Evolutionary conservation across 1,284 basidiomycete species (phyloP), one percentile per base, ranked within the genome.

Genomic region (Puccinia polysora): DNA sequence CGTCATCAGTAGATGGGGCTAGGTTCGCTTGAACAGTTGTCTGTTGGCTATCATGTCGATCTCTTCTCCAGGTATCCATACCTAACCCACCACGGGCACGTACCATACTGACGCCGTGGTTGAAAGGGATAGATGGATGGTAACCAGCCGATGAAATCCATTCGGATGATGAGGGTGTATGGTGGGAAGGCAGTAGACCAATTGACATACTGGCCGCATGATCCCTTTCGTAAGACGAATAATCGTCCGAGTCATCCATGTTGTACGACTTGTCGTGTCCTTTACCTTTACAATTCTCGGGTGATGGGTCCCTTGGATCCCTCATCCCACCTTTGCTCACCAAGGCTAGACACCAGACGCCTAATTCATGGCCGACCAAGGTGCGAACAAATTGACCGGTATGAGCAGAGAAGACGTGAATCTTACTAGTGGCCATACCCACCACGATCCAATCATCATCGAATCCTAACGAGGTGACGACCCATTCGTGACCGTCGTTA

Each of bases 311-410:
- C 70, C 73, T 32, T 25, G 56, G 38, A 68, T 72, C 52, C 56
- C 71, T 65, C 2, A 70, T 74, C 0, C 77, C 78, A 4, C 77
- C 77, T 28, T 79, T 77, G 12, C 78, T 78, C 20, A 85, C 86
- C 43, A 97, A 83, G 62, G 88, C 86, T 10, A 97, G 85, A 15
- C 90, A 89, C 95, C 95, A 97, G 0, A 97, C 93, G 10, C 95
- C 95, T 8, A 85, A 83, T 20, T 89, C 87, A 80, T 97, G 94
- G 0, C 93, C 95, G 0, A 86, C 83, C 2, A 98, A 84, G 0
- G 89, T 91, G 55, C 88, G 84, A 34, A 85, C 84, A 62, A 90
- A 86, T 4, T 88, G 85, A 0, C 94, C 95, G 0, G 89, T 90
- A 47, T 82, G 82, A 0, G 89, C 87, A 76, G 87, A 88, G 81